These are phyloP conservation scores for Bruguiera hainesii DNA, from an alignment of 441 rosid species.

Conservation along the genomic window DNA sequence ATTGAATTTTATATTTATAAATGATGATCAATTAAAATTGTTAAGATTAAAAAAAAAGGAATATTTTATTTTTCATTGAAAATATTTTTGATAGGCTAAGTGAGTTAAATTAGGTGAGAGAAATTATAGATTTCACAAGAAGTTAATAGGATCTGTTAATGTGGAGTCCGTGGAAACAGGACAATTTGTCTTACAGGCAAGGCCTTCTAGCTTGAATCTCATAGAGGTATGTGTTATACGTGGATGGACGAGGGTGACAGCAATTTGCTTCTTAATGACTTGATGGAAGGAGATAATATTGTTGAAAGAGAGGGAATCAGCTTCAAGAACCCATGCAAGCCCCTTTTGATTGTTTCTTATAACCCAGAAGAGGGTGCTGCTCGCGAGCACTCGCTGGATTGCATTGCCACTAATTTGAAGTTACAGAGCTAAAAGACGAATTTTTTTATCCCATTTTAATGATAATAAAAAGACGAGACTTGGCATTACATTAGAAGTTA, in stretches of 20 bases:
- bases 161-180: conserved; percentile 95
- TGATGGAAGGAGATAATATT: conserved; percentile 88
- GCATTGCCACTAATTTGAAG: conserved; percentile 95
- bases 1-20: too few relatives aligned
- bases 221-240: conserved; percentile 87
- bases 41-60: too few relatives aligned
- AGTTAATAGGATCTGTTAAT: conserved; percentile 96
- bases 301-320: conserved; percentile 99
- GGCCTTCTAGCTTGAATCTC: conserved; percentile 98
- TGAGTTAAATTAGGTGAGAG: too few relatives aligned
- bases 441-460: conserved; percentile 26
- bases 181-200: conserved; percentile 89
- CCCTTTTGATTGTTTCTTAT: conserved; percentile 85
- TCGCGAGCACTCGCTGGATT: conserved; percentile 90
- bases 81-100: too few relatives aligned
- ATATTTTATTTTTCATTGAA: too few relatives aligned
- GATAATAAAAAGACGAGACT: conserved; percentile 21
- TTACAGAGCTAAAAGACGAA: conserved; percentile 30
- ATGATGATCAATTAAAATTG: too few relatives aligned
- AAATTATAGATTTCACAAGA: conserved; percentile 77
- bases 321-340: conserved; percentile 92
- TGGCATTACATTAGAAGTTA: too few relatives aligned
- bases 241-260: conserved; percentile 94
- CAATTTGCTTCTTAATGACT: conserved; percentile 90
- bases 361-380: conserved; percentile 99